These are phyloP conservation scores for Aureococcus anophagefferens DNA, from an alignment of 108 stramenopile genomes.

Conservation along the genomic window DNA sequence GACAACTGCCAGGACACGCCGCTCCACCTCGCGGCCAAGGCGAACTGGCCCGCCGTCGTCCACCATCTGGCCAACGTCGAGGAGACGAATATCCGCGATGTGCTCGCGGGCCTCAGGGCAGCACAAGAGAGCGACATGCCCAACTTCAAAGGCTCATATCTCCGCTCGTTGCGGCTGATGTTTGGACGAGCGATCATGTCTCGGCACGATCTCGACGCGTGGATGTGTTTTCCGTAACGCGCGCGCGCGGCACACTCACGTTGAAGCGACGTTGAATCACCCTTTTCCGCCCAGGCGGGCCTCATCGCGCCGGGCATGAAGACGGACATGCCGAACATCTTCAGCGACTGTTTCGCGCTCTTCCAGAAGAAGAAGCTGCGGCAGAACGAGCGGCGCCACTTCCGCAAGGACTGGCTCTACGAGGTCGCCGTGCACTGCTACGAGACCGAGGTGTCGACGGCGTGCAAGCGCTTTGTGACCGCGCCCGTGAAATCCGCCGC, in stretches of 20 bases:
- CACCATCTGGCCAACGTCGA: conserved; percentile 32
- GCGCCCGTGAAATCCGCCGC: background rate
- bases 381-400: conserved; percentile 5
- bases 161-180: no score
- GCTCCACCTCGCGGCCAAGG: conserved; percentile 37
- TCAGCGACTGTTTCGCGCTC: background rate
- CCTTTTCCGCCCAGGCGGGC: no score
- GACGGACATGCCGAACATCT: no score
- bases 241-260: no score
- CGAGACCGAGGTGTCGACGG: background rate
- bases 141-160: no score
- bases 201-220: no score
- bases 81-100: conserved; percentile 13
- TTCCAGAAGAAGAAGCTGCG: conserved; percentile 9
- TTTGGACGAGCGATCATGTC: no score
- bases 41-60: conserved; percentile 21
- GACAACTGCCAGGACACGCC: conserved; percentile 39
- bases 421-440: conserved; percentile 5
- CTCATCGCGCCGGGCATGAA: no score
- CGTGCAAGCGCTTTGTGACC: background rate
- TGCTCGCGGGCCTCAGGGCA: conserved; percentile 15
- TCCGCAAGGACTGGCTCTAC: conserved; percentile 16
- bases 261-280: no score
- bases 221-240: no score
- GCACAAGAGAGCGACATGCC: no score